A percentile compares a stretch with the other conserved stretches of the same genome.
phyloP scores from a whole-genome alignment of 2,329 filamentous ascomycete genomes.

The Phyllachora maydis region DNA sequence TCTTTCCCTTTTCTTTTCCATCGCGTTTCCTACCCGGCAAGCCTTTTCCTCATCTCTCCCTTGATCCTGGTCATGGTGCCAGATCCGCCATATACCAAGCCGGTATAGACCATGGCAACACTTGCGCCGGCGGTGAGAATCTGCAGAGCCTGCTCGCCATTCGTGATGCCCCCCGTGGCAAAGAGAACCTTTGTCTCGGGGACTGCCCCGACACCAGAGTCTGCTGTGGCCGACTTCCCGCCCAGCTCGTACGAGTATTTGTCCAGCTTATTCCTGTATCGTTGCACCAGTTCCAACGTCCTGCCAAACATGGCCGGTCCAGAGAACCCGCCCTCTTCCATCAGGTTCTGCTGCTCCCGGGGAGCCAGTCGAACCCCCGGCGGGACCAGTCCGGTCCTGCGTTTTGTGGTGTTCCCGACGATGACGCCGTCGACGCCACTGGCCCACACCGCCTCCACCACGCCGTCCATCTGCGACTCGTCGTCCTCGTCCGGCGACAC shows the following conservation, averaged over 20 bases:
- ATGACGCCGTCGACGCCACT: constrained; percentile 90
- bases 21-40: too few relatives aligned
- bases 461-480: constrained; percentile 65
- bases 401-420: constrained; percentile 91
- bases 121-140: constrained; percentile 77
- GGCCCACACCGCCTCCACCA: constrained; percentile 64
- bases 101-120: constrained; percentile 83
- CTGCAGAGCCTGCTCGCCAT: constrained; percentile 62
- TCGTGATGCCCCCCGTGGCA: constrained; percentile 82
- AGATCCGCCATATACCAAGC: constrained; percentile 39
- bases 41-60: constrained; percentile 38
- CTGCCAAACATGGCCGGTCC: constrained; percentile 74
- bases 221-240: constrained; percentile 10
- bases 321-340: constrained; percentile 73
- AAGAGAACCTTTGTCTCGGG: constrained; percentile 60
- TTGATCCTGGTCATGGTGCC: constrained; percentile 47
- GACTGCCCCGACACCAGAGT: constrained; percentile 12
- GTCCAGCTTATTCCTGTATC: constrained; percentile 55
- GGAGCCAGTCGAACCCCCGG: constrained; percentile 40
- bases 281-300: constrained; percentile 57
- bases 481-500: constrained; percentile 90
- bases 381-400: constrained; percentile 50
- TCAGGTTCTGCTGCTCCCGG: constrained; percentile 45
- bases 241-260: constrained; percentile 19
- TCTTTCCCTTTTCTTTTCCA: constrained; percentile 7